Conservation (phyloP, 179 eudicot species). For the Corrigiola litoralis region DNA sequence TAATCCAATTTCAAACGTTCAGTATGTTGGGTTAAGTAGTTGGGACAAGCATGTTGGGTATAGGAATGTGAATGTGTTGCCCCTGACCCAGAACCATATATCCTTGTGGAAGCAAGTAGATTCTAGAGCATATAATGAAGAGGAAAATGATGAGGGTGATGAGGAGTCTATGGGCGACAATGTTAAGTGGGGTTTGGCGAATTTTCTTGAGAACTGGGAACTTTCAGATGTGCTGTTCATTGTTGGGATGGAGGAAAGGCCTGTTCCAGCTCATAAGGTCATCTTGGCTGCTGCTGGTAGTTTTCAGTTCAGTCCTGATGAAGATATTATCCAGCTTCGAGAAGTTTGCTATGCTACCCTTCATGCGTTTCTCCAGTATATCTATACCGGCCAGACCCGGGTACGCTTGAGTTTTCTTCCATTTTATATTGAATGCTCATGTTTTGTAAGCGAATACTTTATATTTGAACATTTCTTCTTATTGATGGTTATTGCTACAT, state of each 20-base stretch:
- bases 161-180: constrained; percentile 35
- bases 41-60: constrained; percentile 99
- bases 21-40: constrained; percentile 93
- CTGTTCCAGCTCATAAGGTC: constrained; percentile 85
- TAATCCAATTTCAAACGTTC: constrained; percentile 73
- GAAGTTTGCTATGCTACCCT: constrained; percentile 56
- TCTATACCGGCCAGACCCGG: constrained; percentile 76
- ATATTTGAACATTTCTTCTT: background rate
- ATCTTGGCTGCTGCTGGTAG: constrained; percentile 77
- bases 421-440: background rate
- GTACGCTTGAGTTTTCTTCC: constrained; percentile 27
- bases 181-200: constrained; percentile 62
- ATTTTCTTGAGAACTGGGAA: constrained; percentile 91
- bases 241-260: constrained; percentile 65
- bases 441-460: background rate
- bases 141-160: constrained; percentile 53
- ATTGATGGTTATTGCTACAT: background rate
- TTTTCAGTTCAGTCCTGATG: constrained; percentile 37
- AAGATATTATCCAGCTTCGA: constrained; percentile 51
- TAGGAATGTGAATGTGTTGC: constrained; percentile 85
- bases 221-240: constrained; percentile 73
- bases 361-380: constrained; percentile 68
- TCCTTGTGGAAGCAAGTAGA: constrained; percentile 82
- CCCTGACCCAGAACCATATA: constrained; percentile 73
- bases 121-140: constrained; percentile 42